Base-by-base conservation (phyloP, 441 rosid genomes). In the Kokia cookei region DNA sequence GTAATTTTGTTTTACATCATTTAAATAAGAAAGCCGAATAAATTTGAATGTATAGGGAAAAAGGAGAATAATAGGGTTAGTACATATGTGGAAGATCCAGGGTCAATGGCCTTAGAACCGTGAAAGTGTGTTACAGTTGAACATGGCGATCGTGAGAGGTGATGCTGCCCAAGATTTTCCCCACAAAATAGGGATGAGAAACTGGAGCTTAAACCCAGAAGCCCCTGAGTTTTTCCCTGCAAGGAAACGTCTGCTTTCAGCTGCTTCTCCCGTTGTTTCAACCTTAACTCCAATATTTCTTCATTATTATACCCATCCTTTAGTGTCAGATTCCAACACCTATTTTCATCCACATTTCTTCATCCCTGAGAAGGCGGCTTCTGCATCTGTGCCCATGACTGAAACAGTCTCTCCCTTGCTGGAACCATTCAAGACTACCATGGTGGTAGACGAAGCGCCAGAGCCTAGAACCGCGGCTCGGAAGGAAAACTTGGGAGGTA, bases 211-310 rank as follows among this genome's bases (percentile, higher is more conserved):
- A 43, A 79, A 84, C 70, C 80, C 82, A 7, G 51, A 58, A 45
- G 86, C 86, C 4, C 76, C 75, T 0, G 83, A 75, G 51, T 83
- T 77, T 62, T 40, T 50, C 76, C 86, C 22, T 45, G 17, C 22
- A 22, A 48, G 40, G 48, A 47, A 48, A 3, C 12, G 9, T 57
- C 22, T 9, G 13, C 12, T 43, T 43, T 40, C 37, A 19, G 32
- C 29, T 51, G n/a, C 3, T 43, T 15, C 1, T 48, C 14, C 24
- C 3, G 0, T 48, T 2, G 48, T 26, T 47, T 3, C 70, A 19
- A 35, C 53, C 8, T 15, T 51, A 58, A 61, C 29, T 62, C 61
- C 59, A 8, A 22, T 1, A 11, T 57, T 57, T 4, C 71, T 48
- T 67, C 71, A 14, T 4, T 47, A 26, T 22, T 35, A 14, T 22